Evolutionary conservation across 768 basidiomycete genomes (phyloP).

Genomic region (Tricholomella constricta): DNA sequence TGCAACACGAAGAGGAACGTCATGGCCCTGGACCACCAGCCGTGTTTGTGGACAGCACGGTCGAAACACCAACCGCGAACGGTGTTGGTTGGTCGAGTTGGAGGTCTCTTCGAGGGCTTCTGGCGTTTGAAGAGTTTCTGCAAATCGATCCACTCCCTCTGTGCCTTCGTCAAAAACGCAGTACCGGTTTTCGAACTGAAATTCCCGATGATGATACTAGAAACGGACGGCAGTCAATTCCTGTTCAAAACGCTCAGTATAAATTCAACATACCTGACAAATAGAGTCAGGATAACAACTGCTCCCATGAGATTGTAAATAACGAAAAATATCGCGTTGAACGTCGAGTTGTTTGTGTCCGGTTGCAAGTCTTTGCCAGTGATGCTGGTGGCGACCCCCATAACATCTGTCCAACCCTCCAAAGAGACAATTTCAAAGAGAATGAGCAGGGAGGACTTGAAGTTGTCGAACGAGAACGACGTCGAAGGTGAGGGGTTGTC

Average conservation of each 20-base stretch:
- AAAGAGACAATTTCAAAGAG: slow-evolving; percentile 95
- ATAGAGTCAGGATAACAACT: slow-evolving; percentile 86
- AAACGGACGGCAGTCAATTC: slow-evolving; percentile 17
- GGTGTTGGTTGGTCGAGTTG: slow-evolving; percentile 49
- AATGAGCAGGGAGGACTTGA: slow-evolving; percentile 81
- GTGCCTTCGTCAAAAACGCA: slow-evolving; percentile 82
- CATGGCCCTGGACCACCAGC: slow-evolving; percentile 87
- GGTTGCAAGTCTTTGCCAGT: slow-evolving; percentile 72
- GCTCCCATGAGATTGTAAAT: slow-evolving; percentile 91
- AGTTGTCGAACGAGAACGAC: slow-evolving; percentile 87
- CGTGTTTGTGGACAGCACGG: slow-evolving; percentile 87
- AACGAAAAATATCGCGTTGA: slow-evolving; percentile 89
- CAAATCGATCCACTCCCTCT: slow-evolving; percentile 93
- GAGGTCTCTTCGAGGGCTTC: slow-evolving; percentile 81
- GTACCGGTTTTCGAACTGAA: slow-evolving; percentile 86
- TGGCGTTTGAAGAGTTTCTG: slow-evolving; percentile 87
- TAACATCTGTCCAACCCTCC: slow-evolving; percentile 97
- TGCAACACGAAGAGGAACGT: slow-evolving; percentile 80
- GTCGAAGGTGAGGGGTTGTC: slow-evolving; percentile 81
- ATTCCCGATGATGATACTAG: slow-evolving; percentile 93
- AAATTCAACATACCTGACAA: slow-evolving; percentile 68
- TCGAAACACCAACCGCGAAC: slow-evolving; percentile 89
- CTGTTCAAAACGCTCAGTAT: neutral
- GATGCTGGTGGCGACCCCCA: slow-evolving; percentile 78
- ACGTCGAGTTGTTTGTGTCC: slow-evolving; percentile 67